These are phyloP conservation scores for Rhypophila decipiens DNA, from an alignment of 495 filamentous ascomycete species.

Conservation along the genomic window DNA sequence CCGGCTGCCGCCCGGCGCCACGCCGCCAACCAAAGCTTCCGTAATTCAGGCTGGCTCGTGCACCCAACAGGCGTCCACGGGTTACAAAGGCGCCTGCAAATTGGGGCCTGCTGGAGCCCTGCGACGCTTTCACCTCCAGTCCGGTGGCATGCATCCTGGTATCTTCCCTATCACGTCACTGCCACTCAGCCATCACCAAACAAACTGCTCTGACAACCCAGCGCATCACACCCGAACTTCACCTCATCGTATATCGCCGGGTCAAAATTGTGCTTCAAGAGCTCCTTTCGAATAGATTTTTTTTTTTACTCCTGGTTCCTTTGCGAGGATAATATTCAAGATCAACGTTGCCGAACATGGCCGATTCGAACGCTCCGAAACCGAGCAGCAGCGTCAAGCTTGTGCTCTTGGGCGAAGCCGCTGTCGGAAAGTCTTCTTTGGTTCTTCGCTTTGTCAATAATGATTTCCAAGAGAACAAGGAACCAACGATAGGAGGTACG, in stretches of 20 bases:
- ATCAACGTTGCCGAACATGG: conserved; percentile 27
- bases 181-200: conserved; percentile 7
- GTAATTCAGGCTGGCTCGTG: no score
- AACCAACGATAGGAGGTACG: conserved; percentile 97
- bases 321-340: not conserved
- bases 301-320: no score
- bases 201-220: conserved; percentile 3
- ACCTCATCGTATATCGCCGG: not conserved
- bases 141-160: conserved; percentile 15
- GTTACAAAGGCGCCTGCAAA: not conserved
- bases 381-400: conserved; percentile 99
- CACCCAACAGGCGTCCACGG: conserved; percentile 1
- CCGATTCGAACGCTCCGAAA: conserved; percentile 65
- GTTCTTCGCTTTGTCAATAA: conserved; percentile 99
- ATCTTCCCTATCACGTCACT: conserved; percentile 29
- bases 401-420: conserved; percentile 92
- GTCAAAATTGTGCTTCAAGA: not conserved
- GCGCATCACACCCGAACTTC: not conserved
- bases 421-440: conserved; percentile 98
- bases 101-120: conserved; percentile 1
- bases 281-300: no score
- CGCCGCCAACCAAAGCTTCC: no score
- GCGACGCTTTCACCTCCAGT: conserved; percentile 4
- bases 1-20: not conserved
- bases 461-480: conserved; percentile 99